Conservation (phyloP, 257 asterid genomes). For the Solanum okadae region DNA sequence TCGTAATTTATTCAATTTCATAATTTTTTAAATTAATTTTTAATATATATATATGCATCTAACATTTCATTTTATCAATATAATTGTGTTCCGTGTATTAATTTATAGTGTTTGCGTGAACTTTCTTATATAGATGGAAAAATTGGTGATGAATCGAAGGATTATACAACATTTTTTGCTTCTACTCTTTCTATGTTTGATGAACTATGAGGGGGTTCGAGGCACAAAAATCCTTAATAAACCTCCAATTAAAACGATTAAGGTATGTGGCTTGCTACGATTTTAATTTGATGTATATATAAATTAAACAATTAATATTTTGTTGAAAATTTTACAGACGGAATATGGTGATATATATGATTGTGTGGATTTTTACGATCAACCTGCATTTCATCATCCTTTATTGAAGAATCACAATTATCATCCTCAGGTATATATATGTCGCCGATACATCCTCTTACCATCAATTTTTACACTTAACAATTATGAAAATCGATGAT, state of each 20-base stretch:
- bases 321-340: background rate
- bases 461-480: background rate
- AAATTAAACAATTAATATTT: background rate
- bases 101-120: background rate
- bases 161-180: background rate
- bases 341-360: background rate
- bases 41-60: background rate
- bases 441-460: background rate
- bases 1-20: background rate
- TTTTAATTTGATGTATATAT: background rate
- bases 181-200: background rate
- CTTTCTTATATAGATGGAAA: background rate
- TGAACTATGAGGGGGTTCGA: background rate
- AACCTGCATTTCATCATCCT: background rate
- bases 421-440: background rate
- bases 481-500: background rate
- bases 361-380: background rate
- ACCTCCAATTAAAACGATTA: background rate
- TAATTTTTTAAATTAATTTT: background rate
- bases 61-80: background rate
- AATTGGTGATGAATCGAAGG: background rate
- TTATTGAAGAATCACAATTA: background rate
- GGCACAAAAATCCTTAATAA: background rate
- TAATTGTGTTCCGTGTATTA: background rate
- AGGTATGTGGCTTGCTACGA: background rate